Evolutionary conservation across 2,329 filamentous ascomycete species (phyloP).

Genomic region (Myriosclerotinia scirpicola): DNA sequence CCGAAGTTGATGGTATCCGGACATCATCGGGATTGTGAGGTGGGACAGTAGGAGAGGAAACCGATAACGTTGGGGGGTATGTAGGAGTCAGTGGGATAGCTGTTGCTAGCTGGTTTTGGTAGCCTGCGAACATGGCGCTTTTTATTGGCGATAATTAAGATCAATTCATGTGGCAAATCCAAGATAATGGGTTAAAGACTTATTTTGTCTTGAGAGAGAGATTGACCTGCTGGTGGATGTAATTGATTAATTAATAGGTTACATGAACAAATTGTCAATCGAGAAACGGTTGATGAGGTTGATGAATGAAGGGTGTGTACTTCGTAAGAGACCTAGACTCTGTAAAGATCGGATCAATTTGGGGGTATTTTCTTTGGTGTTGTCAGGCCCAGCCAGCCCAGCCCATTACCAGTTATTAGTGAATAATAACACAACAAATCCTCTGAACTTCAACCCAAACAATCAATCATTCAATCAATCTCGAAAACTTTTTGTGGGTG

Average conservation of each 20-base stretch:
- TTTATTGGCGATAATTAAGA: background rate
- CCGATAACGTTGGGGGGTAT: slow-evolving; percentile 17
- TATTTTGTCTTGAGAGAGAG: background rate
- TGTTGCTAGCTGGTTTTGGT: slow-evolving; percentile 14
- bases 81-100: slow-evolving; percentile 10
- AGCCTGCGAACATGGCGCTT: slow-evolving; percentile 21
- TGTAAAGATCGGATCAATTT: no score
- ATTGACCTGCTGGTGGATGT: background rate
- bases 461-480: no score
- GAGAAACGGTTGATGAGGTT: background rate
- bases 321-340: no score
- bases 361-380: no score
- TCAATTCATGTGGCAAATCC: background rate
- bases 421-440: no score
- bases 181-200: background rate
- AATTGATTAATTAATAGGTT: background rate
- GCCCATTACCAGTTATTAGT: no score
- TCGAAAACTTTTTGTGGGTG: no score
- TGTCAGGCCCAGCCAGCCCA: no score
- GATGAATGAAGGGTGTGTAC: background rate
- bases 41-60: slow-evolving; percentile 17
- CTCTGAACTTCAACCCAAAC: no score
- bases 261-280: background rate
- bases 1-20: slow-evolving; percentile 25
- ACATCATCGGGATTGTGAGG: slow-evolving; percentile 22